Percentiles rank a stretch among this genome's conserved stretches.
These are phyloP conservation scores for Plasmodium inui DNA, from an alignment of 169 alveolate genomes.

Conservation along the genomic window DNA sequence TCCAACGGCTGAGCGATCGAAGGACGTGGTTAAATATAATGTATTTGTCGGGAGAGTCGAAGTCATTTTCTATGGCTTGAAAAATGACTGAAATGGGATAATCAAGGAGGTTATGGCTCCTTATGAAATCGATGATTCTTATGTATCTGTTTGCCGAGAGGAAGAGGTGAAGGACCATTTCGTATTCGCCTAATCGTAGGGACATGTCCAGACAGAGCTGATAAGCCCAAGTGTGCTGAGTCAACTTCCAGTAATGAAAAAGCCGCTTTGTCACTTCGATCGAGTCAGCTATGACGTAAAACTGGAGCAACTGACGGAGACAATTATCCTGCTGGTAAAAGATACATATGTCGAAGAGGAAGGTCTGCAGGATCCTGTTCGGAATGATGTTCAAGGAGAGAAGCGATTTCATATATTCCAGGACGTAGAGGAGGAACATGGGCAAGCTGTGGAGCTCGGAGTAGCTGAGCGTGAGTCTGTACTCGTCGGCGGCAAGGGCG, in stretches of 20 bases:
- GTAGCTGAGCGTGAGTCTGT: background rate
- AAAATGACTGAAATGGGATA: slow-evolving; percentile 61
- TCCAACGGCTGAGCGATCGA: slow-evolving; percentile 27
- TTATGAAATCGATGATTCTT: slow-evolving; percentile 38
- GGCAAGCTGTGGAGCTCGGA: slow-evolving; percentile 40
- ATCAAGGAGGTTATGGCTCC: slow-evolving; percentile 33
- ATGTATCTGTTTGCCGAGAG: slow-evolving; percentile 25
- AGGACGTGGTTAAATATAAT: slow-evolving; percentile 39
- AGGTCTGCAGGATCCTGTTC: slow-evolving; percentile 57
- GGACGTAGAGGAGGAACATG: slow-evolving; percentile 35
- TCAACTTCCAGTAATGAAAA: slow-evolving; percentile 65
- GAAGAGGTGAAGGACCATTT: slow-evolving; percentile 62
- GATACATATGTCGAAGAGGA: slow-evolving; percentile 60
- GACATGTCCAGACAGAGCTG: slow-evolving; percentile 68
- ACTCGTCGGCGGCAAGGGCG: slow-evolving; percentile 1
- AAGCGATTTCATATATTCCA: slow-evolving; percentile 67
- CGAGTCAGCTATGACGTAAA: slow-evolving; percentile 59
- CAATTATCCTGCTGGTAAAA: slow-evolving; percentile 63
- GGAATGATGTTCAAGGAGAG: slow-evolving; percentile 51
- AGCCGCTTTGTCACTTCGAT: slow-evolving; percentile 61
- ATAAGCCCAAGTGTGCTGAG: slow-evolving; percentile 53
- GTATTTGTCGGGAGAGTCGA: slow-evolving; percentile 43
- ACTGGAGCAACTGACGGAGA: slow-evolving; percentile 47
- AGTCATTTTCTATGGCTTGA: slow-evolving; percentile 75
- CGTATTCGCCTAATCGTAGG: slow-evolving; percentile 53